Evolutionary conservation across 768 basidiomycete species (phyloP).

Genomic region (Antrodiella citrinella): DNA sequence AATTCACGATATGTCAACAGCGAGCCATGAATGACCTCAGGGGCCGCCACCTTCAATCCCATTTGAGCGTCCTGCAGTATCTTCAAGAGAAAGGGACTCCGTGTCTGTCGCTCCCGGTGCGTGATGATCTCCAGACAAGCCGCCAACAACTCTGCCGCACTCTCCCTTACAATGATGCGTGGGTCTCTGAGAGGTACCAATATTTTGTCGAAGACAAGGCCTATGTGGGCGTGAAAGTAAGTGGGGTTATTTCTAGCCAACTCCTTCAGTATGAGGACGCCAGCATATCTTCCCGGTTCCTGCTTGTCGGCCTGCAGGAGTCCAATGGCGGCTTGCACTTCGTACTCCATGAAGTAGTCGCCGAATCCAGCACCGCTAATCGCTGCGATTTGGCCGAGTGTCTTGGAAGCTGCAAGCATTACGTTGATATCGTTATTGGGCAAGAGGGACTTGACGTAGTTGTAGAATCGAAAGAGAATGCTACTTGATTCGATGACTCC

Average conservation of each 20-base stretch:
- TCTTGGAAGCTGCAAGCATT: slow-evolving; percentile 93
- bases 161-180: slow-evolving; percentile 85
- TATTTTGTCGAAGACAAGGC: slow-evolving; percentile 86
- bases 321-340: slow-evolving; percentile 79
- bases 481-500: slow-evolving; percentile 79
- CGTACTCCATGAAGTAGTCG: slow-evolving; percentile 83
- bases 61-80: slow-evolving; percentile 85
- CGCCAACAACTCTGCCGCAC: slow-evolving; percentile 88
- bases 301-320: slow-evolving; percentile 65
- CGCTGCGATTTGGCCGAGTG: slow-evolving; percentile 78
- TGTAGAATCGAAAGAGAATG: slow-evolving; percentile 80
- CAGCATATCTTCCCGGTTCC: slow-evolving; percentile 85
- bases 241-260: slow-evolving; percentile 82
- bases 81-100: slow-evolving; percentile 60
- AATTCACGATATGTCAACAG: slow-evolving; percentile 87
- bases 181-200: slow-evolving; percentile 84
- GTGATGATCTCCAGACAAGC: slow-evolving; percentile 87
- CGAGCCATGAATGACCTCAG: slow-evolving; percentile 90
- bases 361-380: slow-evolving; percentile 79
- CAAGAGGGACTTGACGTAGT: slow-evolving; percentile 86
- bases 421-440: slow-evolving; percentile 87
- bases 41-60: slow-evolving; percentile 69
- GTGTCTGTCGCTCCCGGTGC: slow-evolving; percentile 58
- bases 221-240: slow-evolving; percentile 84
- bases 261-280: slow-evolving; percentile 90